A percentile compares a stretch with the other conserved stretches of the same genome.
phyloP scores from a whole-genome alignment of 345 rosid species.

The Melaleuca alternifolia region DNA sequence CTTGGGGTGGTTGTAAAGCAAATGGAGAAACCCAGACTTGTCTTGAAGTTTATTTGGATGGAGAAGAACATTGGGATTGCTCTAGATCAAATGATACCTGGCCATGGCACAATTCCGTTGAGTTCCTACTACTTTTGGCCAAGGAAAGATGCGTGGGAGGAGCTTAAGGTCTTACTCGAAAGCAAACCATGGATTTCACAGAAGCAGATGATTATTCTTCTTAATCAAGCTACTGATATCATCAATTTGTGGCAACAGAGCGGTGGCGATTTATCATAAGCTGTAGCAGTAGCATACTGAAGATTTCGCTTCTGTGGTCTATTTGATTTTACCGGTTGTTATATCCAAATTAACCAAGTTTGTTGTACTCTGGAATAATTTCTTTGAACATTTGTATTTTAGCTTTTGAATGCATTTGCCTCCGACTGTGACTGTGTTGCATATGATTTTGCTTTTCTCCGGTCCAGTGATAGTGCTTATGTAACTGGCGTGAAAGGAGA shows the following conservation, averaged over 20 bases:
- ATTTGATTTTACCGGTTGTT: neutral
- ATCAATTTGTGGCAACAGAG: slow-evolving; percentile 75
- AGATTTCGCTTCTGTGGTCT: neutral
- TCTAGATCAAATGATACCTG: slow-evolving; percentile 61
- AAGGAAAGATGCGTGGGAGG: slow-evolving; percentile 79
- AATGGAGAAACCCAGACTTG: slow-evolving; percentile 59
- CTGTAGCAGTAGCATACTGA: neutral
- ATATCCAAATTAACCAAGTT: neutral
- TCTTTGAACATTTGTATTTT: neutral
- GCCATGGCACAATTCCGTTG: slow-evolving; percentile 66
- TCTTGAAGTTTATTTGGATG: slow-evolving; percentile 90
- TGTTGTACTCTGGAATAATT: neutral
- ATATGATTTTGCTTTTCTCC: neutral
- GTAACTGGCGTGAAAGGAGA: neutral
- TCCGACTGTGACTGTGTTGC: neutral
- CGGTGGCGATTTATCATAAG: slow-evolving; percentile 24
- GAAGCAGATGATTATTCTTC: slow-evolving; percentile 57
- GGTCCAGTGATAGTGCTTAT: neutral
- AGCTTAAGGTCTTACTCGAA: slow-evolving; percentile 64
- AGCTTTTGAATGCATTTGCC: neutral
- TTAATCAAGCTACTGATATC: slow-evolving; percentile 79
- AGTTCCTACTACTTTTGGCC: slow-evolving; percentile 93
- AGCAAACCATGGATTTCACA: slow-evolving; percentile 82
- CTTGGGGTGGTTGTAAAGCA: slow-evolving; percentile 70
- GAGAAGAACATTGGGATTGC: slow-evolving; percentile 72